Evolutionary conservation across 257 asterid genomes (phyloP).

Genomic region (Ophiorrhiza pumila): DNA sequence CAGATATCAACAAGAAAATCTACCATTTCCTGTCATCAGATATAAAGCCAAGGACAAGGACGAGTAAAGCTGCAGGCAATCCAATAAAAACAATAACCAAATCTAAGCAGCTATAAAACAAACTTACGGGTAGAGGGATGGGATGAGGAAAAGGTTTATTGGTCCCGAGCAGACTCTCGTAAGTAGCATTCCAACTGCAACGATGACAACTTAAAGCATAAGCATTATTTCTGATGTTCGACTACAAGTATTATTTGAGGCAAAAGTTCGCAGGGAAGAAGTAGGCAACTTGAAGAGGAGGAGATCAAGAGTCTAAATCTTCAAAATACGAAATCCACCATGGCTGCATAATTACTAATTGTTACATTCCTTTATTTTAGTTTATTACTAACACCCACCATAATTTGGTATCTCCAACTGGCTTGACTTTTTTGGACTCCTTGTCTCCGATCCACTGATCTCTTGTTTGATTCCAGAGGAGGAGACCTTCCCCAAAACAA

Average conservation of each 20-base stretch:
- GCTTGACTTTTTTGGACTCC: slow-evolving; percentile 37
- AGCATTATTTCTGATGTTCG: neutral
- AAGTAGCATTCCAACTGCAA: slow-evolving; percentile 73
- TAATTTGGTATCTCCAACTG: slow-evolving; percentile 55
- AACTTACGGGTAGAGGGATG: slow-evolving; percentile 78
- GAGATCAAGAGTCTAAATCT: neutral
- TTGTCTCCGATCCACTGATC: slow-evolving; percentile 80
- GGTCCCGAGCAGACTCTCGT: slow-evolving; percentile 76
- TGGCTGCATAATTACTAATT: neutral
- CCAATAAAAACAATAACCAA: neutral
- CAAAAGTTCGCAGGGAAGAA: neutral
- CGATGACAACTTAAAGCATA: slow-evolving; percentile 2
- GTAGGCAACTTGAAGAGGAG: neutral
- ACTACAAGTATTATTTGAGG: neutral
- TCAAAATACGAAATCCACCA: neutral
- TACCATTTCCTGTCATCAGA: slow-evolving; percentile 40
- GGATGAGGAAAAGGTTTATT: slow-evolving; percentile 81
- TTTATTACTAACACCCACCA: slow-evolving; percentile 35
- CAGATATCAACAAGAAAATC: slow-evolving; percentile 46
- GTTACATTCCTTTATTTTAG: neutral
- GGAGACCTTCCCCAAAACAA: slow-evolving; percentile 52
- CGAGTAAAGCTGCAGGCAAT: neutral
- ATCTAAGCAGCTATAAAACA: neutral
- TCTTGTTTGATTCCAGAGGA: slow-evolving; percentile 89
- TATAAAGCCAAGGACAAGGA: neutral